Evolutionary conservation across 2,329 filamentous ascomycete species (phyloP), one percentile per base, ranked within the genome.

Genomic region (Fusarium acutatum): DNA sequence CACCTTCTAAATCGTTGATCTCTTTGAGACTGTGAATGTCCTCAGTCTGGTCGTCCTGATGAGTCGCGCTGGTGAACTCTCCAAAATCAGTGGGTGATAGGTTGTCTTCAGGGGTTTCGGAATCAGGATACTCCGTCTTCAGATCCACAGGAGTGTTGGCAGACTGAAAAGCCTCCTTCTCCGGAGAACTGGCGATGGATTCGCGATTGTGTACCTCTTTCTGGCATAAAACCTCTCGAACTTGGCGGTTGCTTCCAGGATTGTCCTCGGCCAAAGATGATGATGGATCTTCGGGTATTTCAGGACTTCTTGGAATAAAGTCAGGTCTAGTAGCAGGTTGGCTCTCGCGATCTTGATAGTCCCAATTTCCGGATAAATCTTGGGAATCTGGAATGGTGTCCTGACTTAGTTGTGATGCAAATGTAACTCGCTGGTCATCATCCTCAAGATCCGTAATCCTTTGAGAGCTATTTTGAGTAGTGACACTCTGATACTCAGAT

Each of bases 301-400:
- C 49, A 35, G 47, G 26, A 15, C 35, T 59, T n/a, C 56, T 50
- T 47, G 58, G 35, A 28, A 64, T 46, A 24, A 60, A 64, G 11
- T 68, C n/a, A 10, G 40, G 49, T 43, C 60, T 28, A 34, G 43
- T 32, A 57, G 50, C 66, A 60, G 38, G 37, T 37, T 43, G 59
- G 15, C 61, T 50, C 60, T 52, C 66, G 22, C 41, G 17, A 34
- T 63, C 37, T 49, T 62, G 43, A 50, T 74, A 72, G 9, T 76
- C 69, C 64, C 71, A 76, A 58, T 74, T 75, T 17, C 72, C 75
- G n/a, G 79, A 79, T 15, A 68, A 71, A 38, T 83, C 84, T 66
- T 86, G 84, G 2, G 85, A 87, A 66, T 86, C 85, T 1, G 84
- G 84, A 30, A 87, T 83, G 7, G 83, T 85, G 32, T 73, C 72